Conservation (phyloP, 2,329 filamentous ascomycete genomes). For the Talaromyces sp. region DNA sequence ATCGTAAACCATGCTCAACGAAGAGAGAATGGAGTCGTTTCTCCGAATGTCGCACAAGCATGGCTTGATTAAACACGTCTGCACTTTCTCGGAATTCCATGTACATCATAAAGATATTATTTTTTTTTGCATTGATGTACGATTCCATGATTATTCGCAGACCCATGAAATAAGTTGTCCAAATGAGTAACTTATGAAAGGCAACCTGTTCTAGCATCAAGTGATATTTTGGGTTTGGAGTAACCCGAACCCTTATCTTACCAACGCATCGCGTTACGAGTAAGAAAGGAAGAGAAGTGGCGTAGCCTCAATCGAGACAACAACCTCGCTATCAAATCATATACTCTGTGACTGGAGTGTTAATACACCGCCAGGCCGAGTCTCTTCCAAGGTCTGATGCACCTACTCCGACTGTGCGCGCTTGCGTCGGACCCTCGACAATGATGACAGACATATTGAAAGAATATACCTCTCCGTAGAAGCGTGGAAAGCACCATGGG, state of each 20-base stretch:
- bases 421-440: no score
- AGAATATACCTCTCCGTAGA: no score
- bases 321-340: neutral
- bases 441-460: no score
- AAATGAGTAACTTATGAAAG: neutral
- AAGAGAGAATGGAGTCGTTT: rapidly evolving
- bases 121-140: neutral
- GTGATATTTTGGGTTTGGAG: no score
- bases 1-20: neutral
- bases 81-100: neutral
- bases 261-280: neutral
- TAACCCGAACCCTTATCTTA: neutral
- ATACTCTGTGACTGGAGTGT: neutral
- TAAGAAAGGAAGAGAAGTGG: neutral
- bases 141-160: neutral
- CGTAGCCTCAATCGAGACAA: neutral
- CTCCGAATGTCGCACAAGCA: neutral
- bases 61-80: neutral
- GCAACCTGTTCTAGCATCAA: neutral
- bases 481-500: no score
- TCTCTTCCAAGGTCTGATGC: no score
- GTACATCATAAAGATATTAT: neutral
- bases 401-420: no score
- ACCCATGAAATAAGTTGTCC: neutral
- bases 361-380: neutral